Base-by-base conservation (phyloP, 1,139 yeast species). In the Geotrichum restrictum region DNA sequence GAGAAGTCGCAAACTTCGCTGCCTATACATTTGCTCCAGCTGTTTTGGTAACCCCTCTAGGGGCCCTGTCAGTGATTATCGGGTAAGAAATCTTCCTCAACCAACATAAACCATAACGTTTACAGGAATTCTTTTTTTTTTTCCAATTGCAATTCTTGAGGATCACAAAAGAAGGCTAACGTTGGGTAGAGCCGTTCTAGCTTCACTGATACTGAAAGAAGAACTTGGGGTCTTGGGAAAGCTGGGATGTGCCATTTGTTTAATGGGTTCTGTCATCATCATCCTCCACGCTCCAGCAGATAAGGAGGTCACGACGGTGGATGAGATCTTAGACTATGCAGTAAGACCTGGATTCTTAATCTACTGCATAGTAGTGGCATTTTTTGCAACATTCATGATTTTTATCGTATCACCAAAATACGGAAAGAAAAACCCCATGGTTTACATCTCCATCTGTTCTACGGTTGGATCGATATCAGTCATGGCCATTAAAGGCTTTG, bases 21-120 rank as follows among this genome's bases (percentile, higher is more conserved):
- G 97, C 97, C 1, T 88, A 88, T 65, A 89, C 96, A 0, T 88
- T 88, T 75, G 96, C 97, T 0, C 96, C 96, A 1, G 95, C 96
- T 1, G 86, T 89, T 59, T 71, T 88, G 62, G 96, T 88, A 41
- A 89, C 96, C 2, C 97, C 96, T 1, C 74, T 88, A 54, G 97
- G 97, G 10, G 97, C 97, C 0, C 73, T 88, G 33, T 82, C 91
- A 1, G 97, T 88, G 33, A 87, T 88, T 59, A 88, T 88, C 57
- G 97, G 56, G 51, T 48, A 36, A 19, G 47, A 41, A n/a, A 8
- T 11, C 34, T 3, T 3, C n/a, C 11, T 14, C n/a, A 3, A 13
- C 5, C 11, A 13, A 3, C 6, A 31, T 31, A 29, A 29, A 31
- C 34, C 11, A n/a, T n/a, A n/a, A n/a, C n/a, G n/a, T n/a, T n/a